Evolutionary conservation across 148 eudicot genomes (phyloP), one percentile per base, ranked within the genome.

Genomic region (Amaranthus palmeri): DNA sequence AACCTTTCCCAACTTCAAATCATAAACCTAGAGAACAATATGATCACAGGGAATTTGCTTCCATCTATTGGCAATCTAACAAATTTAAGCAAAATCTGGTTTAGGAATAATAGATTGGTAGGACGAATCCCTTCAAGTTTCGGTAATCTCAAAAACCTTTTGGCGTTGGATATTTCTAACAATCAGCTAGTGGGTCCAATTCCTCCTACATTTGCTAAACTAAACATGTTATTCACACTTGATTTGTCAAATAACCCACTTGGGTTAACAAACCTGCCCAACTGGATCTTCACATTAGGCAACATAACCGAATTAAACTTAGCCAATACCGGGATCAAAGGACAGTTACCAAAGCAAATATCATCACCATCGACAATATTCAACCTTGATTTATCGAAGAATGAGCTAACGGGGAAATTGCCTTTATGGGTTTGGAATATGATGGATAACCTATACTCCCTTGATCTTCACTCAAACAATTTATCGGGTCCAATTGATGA

Each of bases 361-460:
- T 9, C 86, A 13, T 71, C 85, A 3, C 76, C 88, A 15, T 59
- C 86, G 11, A 68, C 76, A 0, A 2, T 89, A 55, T 78, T 84
- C 2, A 52, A 79, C 6, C 86, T 92, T 43, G 95, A 92, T 72
- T 77, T 92, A 48, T 92, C 96, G 7, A 82, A 74, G 67, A 92
- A 92, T 73, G 71, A 43, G 3, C 68, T 92, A 52, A 76, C 46
- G n/a, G 96, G 97, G 12, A 86, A 80, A 72, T 52, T 92, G 15
- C 97, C 95, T 7, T 17, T 71, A 42, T 92, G 92, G 90, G 82
- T 92, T 0, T 95, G 89, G 9, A 86, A 89, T 85, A 86, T 89
- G 89, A 85, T 89, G 89, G 83, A 84, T 2, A 83, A 57, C 61
- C 83, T 92, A 4, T 78, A 81, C 3, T 73, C 75, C 54, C 77